Evolutionary conservation across 495 filamentous ascomycete genomes (phyloP).

Genomic region (Tuber melanosporum): DNA sequence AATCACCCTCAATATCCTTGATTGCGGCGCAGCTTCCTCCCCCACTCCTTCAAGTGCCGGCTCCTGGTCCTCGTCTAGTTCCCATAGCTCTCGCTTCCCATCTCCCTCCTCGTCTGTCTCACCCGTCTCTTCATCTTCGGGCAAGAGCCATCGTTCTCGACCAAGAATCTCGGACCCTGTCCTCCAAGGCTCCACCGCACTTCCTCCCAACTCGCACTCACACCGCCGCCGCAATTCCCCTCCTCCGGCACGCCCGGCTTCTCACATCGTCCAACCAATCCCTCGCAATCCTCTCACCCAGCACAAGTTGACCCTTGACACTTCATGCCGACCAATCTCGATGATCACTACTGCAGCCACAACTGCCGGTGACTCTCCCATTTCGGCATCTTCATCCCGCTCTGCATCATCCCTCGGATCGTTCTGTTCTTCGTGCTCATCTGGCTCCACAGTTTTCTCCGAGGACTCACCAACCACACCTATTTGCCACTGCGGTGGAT

Average conservation of each 20-base stretch:
- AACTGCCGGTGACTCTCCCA: constrained; percentile 54
- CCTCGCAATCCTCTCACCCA: constrained; percentile 84
- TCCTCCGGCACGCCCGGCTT: constrained; percentile 73
- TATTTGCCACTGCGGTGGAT: constrained; percentile 45
- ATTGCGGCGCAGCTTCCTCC: constrained; percentile 45
- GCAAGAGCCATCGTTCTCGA: neutral
- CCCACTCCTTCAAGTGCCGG: constrained; percentile 41
- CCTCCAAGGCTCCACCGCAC: constrained; percentile 36
- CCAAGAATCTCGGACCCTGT: constrained; percentile 27
- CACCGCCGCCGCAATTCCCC: constrained; percentile 36
- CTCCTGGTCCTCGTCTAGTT: constrained; percentile 49
- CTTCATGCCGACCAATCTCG: constrained; percentile 65
- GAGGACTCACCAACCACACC: constrained; percentile 66
- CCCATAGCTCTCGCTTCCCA: constrained; percentile 46
- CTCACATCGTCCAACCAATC: constrained; percentile 77
- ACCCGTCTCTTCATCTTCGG: neutral
- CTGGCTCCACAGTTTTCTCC: constrained; percentile 42
- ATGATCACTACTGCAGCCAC: constrained; percentile 60
- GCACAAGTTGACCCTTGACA: constrained; percentile 72
- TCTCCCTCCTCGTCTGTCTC: constrained; percentile 36
- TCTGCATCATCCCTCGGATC: constrained; percentile 70
- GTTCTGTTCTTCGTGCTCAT: constrained; percentile 65
- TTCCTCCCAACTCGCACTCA: constrained; percentile 16
- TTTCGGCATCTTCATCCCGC: constrained; percentile 47
- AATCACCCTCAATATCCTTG: constrained; percentile 78